Evolutionary conservation across 2,329 filamentous ascomycete species (phyloP).

Genomic region (Alternaria sp.): DNA sequence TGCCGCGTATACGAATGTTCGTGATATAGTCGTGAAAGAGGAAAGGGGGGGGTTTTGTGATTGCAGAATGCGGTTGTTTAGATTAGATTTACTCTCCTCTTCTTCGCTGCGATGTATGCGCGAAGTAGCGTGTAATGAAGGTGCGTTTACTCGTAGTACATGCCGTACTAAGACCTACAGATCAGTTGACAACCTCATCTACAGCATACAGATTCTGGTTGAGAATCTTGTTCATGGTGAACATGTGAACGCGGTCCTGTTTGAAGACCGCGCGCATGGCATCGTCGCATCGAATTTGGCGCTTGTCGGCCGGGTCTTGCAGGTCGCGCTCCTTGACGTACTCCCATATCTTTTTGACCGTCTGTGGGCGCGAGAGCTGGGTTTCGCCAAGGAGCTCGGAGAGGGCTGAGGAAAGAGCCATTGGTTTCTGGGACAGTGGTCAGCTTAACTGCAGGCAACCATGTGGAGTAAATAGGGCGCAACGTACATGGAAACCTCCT

Average conservation of each 20-base stretch:
- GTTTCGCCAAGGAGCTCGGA: conserved; percentile 74
- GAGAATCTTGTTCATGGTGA: conserved; percentile 98
- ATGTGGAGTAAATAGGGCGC: background rate
- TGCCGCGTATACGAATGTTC: conserved; percentile 2
- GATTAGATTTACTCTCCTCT: conserved; percentile 7
- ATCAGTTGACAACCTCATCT: conserved; percentile 63
- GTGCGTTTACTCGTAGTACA: background rate
- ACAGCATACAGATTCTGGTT: conserved; percentile 87
- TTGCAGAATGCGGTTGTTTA: conserved; percentile 2
- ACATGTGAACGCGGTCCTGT: conserved; percentile 92
- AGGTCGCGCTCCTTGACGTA: conserved; percentile 90
- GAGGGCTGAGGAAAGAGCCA: conserved; percentile 75
- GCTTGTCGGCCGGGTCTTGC: conserved; percentile 89
- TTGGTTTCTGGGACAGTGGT: conserved; percentile 66
- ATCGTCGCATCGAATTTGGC: conserved; percentile 92
- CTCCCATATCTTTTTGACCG: conserved; percentile 95
- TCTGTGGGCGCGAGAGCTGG: conserved; percentile 91
- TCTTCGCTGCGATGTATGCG: background rate
- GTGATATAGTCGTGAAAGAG: conserved; percentile 12
- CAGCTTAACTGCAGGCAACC: conserved; percentile 44
- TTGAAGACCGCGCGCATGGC: conserved; percentile 93
- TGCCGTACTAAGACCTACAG: background rate
- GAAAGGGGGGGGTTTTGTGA: background rate
- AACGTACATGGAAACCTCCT: conserved; percentile 83
- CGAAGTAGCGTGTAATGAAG: background rate